Evolutionary conservation across 306 rosid genomes (phyloP).

Genomic region (Fagus sylvatica): DNA sequence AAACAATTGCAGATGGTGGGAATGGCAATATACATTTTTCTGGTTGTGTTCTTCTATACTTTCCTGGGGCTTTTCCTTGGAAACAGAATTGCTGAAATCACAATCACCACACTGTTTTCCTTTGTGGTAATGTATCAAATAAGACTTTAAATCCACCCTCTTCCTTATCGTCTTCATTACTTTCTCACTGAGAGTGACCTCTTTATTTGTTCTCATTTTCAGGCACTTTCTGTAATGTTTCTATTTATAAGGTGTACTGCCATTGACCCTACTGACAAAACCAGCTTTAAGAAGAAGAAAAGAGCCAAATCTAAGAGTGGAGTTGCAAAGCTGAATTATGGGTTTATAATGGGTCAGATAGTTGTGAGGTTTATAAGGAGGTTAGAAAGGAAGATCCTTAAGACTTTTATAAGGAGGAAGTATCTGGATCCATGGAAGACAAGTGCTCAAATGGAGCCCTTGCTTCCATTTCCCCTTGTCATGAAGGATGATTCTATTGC

Average conservation of each 20-base stretch:
- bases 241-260: constrained; percentile 85
- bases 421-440: constrained; percentile 70
- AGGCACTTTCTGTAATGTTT: constrained; percentile 67
- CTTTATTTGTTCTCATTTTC: constrained; percentile 1
- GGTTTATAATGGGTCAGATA: constrained; percentile 68
- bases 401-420: constrained; percentile 73
- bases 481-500: constrained; percentile 68
- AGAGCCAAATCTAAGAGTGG: constrained; percentile 27
- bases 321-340: constrained; percentile 47
- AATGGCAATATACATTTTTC: constrained; percentile 59
- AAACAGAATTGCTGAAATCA: constrained; percentile 57
- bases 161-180: neutral
- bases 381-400: constrained; percentile 76
- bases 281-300: constrained; percentile 54
- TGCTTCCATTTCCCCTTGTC: constrained; percentile 78
- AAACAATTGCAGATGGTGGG: constrained; percentile 64
- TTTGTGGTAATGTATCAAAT: constrained; percentile 42
- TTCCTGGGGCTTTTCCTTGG: constrained; percentile 87
- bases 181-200: neutral
- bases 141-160: neutral
- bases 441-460: constrained; percentile 59
- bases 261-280: constrained; percentile 81
- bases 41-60: constrained; percentile 67
- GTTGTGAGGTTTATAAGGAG: constrained; percentile 69
- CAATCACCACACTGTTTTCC: constrained; percentile 56